Conservation (phyloP, 1,139 yeast genomes). For the Yamadazyma membranifaciens region DNA sequence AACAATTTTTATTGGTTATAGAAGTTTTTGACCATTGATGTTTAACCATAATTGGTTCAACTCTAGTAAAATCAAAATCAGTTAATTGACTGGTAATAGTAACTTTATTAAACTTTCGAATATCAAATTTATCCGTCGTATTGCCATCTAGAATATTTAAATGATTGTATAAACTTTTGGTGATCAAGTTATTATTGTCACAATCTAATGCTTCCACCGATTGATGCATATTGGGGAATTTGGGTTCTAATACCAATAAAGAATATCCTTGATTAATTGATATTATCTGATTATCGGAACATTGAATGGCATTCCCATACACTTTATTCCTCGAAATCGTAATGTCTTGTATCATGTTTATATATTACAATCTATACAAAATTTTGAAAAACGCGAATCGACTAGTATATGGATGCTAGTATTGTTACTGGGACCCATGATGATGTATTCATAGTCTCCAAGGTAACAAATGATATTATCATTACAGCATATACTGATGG, state of each 20-base stretch:
- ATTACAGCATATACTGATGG: no score
- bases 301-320: conserved; percentile 30
- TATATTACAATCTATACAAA: not conserved
- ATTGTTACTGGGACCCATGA: no score
- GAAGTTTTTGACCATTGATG: conserved; percentile 37
- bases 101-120: conserved; percentile 28
- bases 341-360: conserved; percentile 12
- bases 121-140: conserved; percentile 25
- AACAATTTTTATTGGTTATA: conserved; percentile 25
- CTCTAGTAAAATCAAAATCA: conserved; percentile 28
- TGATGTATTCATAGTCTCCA: no score
- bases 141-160: conserved; percentile 30
- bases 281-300: conserved; percentile 38
- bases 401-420: not conserved
- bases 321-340: conserved; percentile 12
- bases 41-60: conserved; percentile 34
- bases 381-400: not conserved
- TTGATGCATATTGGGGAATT: conserved; percentile 35
- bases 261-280: conserved; percentile 37
- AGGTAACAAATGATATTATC: no score
- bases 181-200: conserved; percentile 21
- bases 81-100: conserved; percentile 29
- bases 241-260: conserved; percentile 38
- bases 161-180: conserved; percentile 29
- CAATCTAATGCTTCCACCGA: conserved; percentile 10